These are phyloP conservation scores for Alternaria sp. DNA, from an alignment of 2,329 filamentous ascomycete genomes.

Conservation along the genomic window DNA sequence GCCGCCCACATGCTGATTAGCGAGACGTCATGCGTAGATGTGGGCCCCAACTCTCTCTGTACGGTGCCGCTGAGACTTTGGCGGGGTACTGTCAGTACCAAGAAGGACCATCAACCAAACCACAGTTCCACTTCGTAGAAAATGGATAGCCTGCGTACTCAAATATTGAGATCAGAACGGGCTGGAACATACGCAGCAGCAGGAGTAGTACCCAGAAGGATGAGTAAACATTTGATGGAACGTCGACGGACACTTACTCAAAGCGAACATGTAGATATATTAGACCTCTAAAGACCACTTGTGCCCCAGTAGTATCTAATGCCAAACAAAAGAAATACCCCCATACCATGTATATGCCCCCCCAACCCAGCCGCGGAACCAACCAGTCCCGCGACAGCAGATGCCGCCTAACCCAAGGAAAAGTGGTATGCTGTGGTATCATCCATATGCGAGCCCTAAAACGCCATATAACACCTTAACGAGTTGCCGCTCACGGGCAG, in stretches of 20 bases:
- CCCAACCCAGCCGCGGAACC: not conserved
- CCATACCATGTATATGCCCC: not conserved
- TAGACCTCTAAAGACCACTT: not conserved
- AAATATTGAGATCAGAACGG: too few relatives aligned
- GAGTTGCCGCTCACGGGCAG: slow-evolving; percentile 28
- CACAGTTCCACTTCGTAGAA: too few relatives aligned
- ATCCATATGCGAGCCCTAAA: slow-evolving; percentile 12
- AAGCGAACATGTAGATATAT: not conserved
- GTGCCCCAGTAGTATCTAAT: slow-evolving; percentile 3
- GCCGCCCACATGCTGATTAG: not conserved
- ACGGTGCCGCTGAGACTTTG: not conserved
- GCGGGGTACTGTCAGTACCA: not conserved
- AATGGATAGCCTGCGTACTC: too few relatives aligned
- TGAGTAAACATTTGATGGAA: too few relatives aligned
- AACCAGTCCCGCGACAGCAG: not conserved
- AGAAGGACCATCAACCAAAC: too few relatives aligned
- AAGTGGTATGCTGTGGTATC: slow-evolving; percentile 19
- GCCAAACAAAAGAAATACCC: slow-evolving; percentile 8
- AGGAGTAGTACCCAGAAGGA: too few relatives aligned
- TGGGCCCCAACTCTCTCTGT: not conserved
- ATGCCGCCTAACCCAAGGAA: not conserved
- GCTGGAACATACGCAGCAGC: too few relatives aligned
- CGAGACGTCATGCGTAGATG: not conserved
- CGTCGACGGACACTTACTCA: not conserved
- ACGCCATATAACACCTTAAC: not conserved